A percentile compares a stretch with the other conserved stretches of the same genome.
These are phyloP conservation scores for Phytophthora megakarya DNA, from an alignment of 352 stramenopile genomes.

Conservation along the genomic window DNA sequence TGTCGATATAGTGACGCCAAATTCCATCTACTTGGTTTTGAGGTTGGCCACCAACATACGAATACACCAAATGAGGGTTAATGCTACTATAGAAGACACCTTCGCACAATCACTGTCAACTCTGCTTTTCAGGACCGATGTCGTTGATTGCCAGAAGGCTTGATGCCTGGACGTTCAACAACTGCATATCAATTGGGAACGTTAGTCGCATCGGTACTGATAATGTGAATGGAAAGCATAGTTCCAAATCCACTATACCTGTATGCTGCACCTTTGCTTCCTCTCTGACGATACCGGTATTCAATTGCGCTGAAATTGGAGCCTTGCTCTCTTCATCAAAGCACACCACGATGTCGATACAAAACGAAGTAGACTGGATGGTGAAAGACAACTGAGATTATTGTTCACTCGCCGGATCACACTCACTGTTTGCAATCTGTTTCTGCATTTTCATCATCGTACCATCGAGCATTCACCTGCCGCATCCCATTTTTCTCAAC, in stretches of 20 bases:
- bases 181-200: not conserved
- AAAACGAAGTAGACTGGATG: not conserved
- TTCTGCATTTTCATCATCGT: conserved; percentile 1
- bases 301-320: too few species aligned
- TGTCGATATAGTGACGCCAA: conserved; percentile 25
- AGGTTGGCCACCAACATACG: too few species aligned
- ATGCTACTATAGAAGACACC: too few species aligned
- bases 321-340: too few species aligned
- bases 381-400: conserved; percentile 7
- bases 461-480: not conserved
- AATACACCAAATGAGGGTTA: too few species aligned
- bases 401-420: not conserved
- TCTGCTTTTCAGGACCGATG: too few species aligned
- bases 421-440: not conserved
- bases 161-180: too few species aligned
- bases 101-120: too few species aligned
- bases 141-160: too few species aligned
- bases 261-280: too few species aligned
- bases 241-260: not conserved
- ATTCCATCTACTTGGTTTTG: conserved; percentile 26
- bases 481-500: conserved; percentile 21
- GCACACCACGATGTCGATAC: too few species aligned
- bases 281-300: too few species aligned
- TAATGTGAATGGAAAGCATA: not conserved
- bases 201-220: not conserved